Evolutionary conservation across 306 rosid genomes (phyloP).

Genomic region (Vigna mungo): DNA sequence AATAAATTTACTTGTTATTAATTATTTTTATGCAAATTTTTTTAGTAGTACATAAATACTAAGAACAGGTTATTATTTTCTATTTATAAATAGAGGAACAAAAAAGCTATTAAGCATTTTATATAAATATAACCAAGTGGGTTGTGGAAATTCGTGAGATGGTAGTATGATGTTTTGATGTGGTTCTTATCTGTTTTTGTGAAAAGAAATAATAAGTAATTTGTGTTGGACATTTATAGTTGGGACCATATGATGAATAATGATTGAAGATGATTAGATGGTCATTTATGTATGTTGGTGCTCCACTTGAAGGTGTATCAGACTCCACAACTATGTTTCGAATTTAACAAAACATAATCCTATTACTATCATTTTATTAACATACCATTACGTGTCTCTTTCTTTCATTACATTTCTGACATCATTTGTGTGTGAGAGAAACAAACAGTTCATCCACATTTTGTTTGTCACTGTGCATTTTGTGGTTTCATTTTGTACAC

Average conservation of each 20-base stretch:
- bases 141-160: too few relatives aligned
- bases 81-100: too few relatives aligned
- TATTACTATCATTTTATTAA: not conserved
- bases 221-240: not conserved
- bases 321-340: slow-evolving; percentile 1
- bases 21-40: too few relatives aligned
- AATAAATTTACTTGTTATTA: too few relatives aligned
- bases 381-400: not conserved
- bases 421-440: not conserved
- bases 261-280: slow-evolving; percentile 9
- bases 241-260: slow-evolving; percentile 8
- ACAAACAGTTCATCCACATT: too few relatives aligned
- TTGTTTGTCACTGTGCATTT: too few relatives aligned
- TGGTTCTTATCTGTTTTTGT: not conserved
- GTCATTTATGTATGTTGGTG: not conserved
- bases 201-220: not conserved
- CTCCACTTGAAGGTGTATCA: slow-evolving; percentile 16
- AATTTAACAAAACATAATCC: not conserved
- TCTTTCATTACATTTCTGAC: not conserved
- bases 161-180: too few relatives aligned
- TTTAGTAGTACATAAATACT: too few relatives aligned
- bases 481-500: too few relatives aligned
- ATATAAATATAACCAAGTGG: too few relatives aligned
- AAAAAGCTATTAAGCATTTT: too few relatives aligned
- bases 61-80: too few relatives aligned